A percentile compares a stretch with the other conserved stretches of the same genome.
phyloP scores from a whole-genome alignment of 1,284 basidiomycete species.

The Schizophyllum amplum region DNA sequence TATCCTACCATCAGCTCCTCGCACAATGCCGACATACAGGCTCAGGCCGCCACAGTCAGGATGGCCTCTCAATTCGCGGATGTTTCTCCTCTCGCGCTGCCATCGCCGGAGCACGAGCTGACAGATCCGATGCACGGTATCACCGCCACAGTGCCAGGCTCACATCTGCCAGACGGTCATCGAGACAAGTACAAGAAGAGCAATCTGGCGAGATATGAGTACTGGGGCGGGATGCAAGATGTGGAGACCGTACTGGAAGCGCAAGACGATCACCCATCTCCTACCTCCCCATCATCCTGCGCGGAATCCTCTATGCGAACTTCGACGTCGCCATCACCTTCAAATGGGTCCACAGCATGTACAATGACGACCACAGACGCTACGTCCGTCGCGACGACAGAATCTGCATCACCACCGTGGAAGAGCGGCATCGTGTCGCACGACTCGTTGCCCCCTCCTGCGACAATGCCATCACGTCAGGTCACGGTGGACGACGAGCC shows the following conservation, averaged over 20 bases:
- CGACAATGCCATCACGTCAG: slow-evolving; percentile 13
- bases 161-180: slow-evolving; percentile 30
- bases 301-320: not conserved
- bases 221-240: not conserved
- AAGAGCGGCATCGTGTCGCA: not conserved
- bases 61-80: slow-evolving; percentile 71
- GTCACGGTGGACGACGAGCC: slow-evolving; percentile 8
- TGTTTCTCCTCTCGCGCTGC: slow-evolving; percentile 72
- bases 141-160: slow-evolving; percentile 59
- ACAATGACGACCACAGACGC: not conserved
- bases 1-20: slow-evolving; percentile 16
- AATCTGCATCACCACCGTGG: not conserved
- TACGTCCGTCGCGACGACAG: not conserved
- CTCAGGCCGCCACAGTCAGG: slow-evolving; percentile 77
- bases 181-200: not conserved
- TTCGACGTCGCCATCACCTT: not conserved
- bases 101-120: slow-evolving; percentile 82
- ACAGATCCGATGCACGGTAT: slow-evolving; percentile 76
- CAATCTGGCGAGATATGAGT: not conserved
- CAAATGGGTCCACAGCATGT: not conserved
- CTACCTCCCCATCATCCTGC: not conserved
- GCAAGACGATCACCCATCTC: not conserved
- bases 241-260: not conserved
- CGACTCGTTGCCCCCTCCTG: slow-evolving; percentile 19
- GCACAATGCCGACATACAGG: slow-evolving; percentile 45